Evolutionary conservation across 2,329 filamentous ascomycete genomes (phyloP).

Genomic region (Aspergillus hiratsukae): DNA sequence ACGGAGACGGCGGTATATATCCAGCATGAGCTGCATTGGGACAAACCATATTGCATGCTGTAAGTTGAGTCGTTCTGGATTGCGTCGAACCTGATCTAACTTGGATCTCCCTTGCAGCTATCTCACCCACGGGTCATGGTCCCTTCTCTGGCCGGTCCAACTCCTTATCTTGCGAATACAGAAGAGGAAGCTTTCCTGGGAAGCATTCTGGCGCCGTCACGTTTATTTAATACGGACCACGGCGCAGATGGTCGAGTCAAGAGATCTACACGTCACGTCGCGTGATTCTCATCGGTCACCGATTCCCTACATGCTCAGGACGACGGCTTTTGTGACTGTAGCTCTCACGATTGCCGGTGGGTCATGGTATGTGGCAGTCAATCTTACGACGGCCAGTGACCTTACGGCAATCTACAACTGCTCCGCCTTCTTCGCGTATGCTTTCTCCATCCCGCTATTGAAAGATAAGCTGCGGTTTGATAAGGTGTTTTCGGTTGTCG

Average conservation of each 20-base stretch:
- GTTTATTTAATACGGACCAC: constrained; percentile 60
- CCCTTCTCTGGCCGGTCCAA: constrained; percentile 80
- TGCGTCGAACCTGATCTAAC: background rate
- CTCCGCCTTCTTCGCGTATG: constrained; percentile 97
- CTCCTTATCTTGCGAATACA: constrained; percentile 74
- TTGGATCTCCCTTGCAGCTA: constrained; percentile 46
- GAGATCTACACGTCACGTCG: constrained; percentile 60
- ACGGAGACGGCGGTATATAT: constrained; percentile 95
- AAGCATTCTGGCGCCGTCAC: constrained; percentile 77
- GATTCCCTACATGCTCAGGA: constrained; percentile 69
- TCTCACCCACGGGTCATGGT: constrained; percentile 92
- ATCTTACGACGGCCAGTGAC: constrained; percentile 87
- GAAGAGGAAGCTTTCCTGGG: constrained; percentile 74
- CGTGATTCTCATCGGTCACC: constrained; percentile 45
- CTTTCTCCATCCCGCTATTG: constrained; percentile 86
- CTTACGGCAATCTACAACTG: constrained; percentile 99
- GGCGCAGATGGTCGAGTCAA: constrained; percentile 79
- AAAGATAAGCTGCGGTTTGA: constrained; percentile 77
- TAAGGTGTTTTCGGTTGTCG: constrained; percentile 79
- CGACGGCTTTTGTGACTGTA: constrained; percentile 76
- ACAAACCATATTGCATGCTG: constrained; percentile 99
- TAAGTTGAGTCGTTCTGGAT: constrained; percentile 41
- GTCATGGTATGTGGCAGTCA: constrained; percentile 94
- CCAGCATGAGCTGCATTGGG: constrained; percentile 85
- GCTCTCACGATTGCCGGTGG: constrained; percentile 85